Percentiles rank a stretch among this genome's conserved stretches.
These are phyloP conservation scores for Piloderma croceum DNA, from an alignment of 768 basidiomycete genomes.

Conservation along the genomic window DNA sequence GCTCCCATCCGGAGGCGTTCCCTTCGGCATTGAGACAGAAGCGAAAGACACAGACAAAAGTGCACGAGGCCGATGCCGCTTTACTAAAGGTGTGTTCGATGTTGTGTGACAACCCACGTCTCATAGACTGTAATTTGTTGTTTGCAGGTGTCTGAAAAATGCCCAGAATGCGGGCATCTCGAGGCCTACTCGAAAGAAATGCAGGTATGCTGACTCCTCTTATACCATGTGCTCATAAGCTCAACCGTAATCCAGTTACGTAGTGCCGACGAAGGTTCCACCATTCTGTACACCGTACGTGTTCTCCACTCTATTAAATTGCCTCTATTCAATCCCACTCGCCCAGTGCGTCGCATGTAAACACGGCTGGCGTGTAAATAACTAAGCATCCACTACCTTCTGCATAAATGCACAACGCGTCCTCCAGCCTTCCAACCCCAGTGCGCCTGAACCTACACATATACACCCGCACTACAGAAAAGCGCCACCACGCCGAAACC, in stretches of 20 bases:
- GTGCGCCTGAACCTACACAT: conserved; percentile 46
- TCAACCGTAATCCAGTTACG: conserved; percentile 68
- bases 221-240: too few species aligned
- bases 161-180: conserved; percentile 79
- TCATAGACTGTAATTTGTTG: not conserved
- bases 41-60: conserved; percentile 82
- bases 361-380: conserved; percentile 80
- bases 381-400: too few species aligned
- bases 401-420: too few species aligned
- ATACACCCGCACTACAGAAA: conserved; percentile 81
- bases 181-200: conserved; percentile 86
- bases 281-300: conserved; percentile 88
- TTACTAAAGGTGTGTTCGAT: conserved; percentile 40
- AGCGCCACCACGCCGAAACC: conserved; percentile 88
- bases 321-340: not conserved
- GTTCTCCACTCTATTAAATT: conserved; percentile 2
- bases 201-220: conserved; percentile 48
- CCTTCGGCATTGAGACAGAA: conserved; percentile 85
- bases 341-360: conserved; percentile 68
- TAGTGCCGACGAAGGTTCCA: conserved; percentile 92
- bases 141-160: conserved; percentile 78
- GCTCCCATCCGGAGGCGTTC: conserved; percentile 91
- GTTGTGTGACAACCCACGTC: not conserved
- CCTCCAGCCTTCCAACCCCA: too few species aligned
- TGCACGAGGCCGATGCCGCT: conserved; percentile 65